Percentiles rank a stretch among this genome's conserved stretches.
Evolutionary conservation across 495 filamentous ascomycete genomes (phyloP).

Genomic region (Aeminium ludgeri): DNA sequence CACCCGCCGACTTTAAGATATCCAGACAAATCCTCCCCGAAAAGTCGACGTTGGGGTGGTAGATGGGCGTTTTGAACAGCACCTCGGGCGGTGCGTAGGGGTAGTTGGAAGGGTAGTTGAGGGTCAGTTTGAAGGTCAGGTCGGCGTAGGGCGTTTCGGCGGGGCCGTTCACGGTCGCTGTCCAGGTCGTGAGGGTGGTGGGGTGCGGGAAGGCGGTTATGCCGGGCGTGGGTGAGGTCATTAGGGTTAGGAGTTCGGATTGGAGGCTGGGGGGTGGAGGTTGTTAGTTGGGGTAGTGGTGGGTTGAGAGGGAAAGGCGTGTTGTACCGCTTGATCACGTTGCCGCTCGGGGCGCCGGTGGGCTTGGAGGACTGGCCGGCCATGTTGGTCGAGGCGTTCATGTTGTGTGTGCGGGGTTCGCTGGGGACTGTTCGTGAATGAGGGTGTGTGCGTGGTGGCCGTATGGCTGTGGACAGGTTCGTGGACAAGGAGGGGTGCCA

Average conservation of each 20-base stretch:
- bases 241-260: conserved; percentile 92
- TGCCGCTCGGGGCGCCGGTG: too few species aligned
- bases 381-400: too few species aligned
- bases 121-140: conserved; percentile 82
- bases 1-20: conserved; percentile 51
- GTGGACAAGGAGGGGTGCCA: too few species aligned
- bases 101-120: conserved; percentile 82
- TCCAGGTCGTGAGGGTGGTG: conserved; percentile 82
- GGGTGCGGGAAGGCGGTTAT: conserved; percentile 91
- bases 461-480: too few species aligned
- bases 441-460: too few species aligned
- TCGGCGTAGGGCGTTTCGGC: conserved; percentile 79
- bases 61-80: conserved; percentile 36
- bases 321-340: conserved; percentile 21
- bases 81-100: conserved; percentile 88
- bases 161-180: conserved; percentile 82
- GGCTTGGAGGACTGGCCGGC: too few species aligned
- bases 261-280: conserved; percentile 49
- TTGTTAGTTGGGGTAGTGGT: conserved; percentile 3
- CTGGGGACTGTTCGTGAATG: too few species aligned
- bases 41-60: conserved; percentile 31
- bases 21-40: conserved; percentile 42
- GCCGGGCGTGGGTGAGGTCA: conserved; percentile 84
- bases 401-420: too few species aligned
- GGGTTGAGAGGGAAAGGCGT: neutral